Conservation (phyloP, 2,329 filamentous ascomycete genomes). For the Colletotrichum sansevieriae region DNA sequence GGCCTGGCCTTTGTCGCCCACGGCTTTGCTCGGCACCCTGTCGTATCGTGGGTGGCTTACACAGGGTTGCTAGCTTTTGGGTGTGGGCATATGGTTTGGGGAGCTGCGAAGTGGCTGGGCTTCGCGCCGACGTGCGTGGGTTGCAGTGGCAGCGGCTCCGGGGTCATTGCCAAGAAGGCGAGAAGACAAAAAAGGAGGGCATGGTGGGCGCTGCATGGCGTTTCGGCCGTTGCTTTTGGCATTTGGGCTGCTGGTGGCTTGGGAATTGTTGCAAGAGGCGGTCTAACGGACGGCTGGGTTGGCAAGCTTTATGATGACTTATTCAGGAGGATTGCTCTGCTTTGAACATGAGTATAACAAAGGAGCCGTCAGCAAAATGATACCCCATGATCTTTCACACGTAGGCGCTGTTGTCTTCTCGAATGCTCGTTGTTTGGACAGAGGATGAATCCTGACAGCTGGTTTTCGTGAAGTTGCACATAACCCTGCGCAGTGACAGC, state of each 20-base stretch:
- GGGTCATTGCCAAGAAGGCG: slow-evolving; percentile 62
- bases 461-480: no score
- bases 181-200: slow-evolving; percentile 70
- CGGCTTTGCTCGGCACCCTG: slow-evolving; percentile 80
- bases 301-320: slow-evolving; percentile 84
- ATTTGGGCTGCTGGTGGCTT: slow-evolving; percentile 88
- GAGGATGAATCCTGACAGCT: no score
- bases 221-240: slow-evolving; percentile 67
- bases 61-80: slow-evolving; percentile 74
- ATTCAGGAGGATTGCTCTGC: slow-evolving; percentile 54
- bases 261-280: slow-evolving; percentile 81
- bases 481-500: no score
- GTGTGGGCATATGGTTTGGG: slow-evolving; percentile 86
- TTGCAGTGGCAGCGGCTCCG: slow-evolving; percentile 58
- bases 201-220: slow-evolving; percentile 79
- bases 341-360: slow-evolving; percentile 2
- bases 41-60: slow-evolving; percentile 78
- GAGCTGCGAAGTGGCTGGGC: slow-evolving; percentile 85
- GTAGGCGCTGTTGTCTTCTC: background rate
- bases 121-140: slow-evolving; percentile 69
- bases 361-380: background rate
- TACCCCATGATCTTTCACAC: background rate
- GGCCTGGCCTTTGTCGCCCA: slow-evolving; percentile 87
- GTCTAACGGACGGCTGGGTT: slow-evolving; percentile 81
- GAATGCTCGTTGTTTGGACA: no score